Conservation (phyloP, 2,329 filamentous ascomycete genomes). For the Cercospora sp. region DNA sequence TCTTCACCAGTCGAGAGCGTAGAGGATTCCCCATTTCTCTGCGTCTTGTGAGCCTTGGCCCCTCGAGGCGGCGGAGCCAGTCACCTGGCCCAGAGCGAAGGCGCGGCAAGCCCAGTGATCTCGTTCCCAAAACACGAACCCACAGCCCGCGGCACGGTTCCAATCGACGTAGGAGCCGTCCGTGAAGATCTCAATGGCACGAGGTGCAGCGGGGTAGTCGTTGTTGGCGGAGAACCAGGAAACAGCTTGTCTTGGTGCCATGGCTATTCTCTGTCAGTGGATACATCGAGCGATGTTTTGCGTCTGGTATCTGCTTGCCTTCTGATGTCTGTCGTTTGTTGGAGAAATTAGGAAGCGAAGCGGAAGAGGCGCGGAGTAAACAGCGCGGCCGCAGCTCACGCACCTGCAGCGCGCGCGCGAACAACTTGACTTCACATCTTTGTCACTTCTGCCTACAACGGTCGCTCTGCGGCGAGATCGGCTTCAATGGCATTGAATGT, state of each 20-base stretch:
- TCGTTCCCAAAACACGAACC: neutral
- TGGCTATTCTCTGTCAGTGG: neutral
- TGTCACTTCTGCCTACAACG: neutral
- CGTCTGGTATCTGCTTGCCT: neutral
- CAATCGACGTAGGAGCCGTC: neutral
- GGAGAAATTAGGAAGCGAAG: neutral
- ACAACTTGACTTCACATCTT: neutral
- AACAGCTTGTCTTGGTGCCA: neutral
- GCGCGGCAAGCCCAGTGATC: neutral
- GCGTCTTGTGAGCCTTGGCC: neutral
- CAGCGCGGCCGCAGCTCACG: neutral
- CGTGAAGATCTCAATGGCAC: neutral
- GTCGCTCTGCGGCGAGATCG: neutral
- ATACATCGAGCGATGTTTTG: neutral
- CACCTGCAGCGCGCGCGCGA: neutral
- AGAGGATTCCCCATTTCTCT: neutral
- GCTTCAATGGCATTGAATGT: neutral
- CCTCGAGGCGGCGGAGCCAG: neutral
- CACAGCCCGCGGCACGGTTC: neutral
- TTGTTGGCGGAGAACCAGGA: neutral
- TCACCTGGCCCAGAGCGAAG: neutral
- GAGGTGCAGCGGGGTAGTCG: neutral
- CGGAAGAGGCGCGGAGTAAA: neutral
- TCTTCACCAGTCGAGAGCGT: neutral
- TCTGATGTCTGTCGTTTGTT: neutral